Evolutionary conservation across 1,284 basidiomycete genomes (phyloP).

Genomic region (Ceratobasidium sp.): DNA sequence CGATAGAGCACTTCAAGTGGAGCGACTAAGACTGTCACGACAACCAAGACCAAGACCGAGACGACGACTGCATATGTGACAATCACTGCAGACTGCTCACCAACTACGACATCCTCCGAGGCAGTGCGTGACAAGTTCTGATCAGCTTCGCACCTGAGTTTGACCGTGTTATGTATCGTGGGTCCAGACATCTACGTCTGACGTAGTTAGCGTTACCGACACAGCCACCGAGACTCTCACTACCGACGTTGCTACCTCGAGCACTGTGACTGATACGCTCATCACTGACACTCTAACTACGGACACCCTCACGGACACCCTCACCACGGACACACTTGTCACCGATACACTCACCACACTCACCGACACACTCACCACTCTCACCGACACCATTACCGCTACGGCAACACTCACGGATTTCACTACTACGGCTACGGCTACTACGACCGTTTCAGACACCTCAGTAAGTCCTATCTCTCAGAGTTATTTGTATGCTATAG

Average conservation of each 20-base stretch:
- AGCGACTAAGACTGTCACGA: constrained; percentile 33
- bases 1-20: not conserved
- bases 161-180: not conserved
- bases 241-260: not conserved
- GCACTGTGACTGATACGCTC: not conserved
- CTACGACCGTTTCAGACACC: not conserved
- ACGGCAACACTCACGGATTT: constrained; percentile 12
- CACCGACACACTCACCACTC: not conserved
- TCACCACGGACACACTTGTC: not conserved
- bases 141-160: not conserved
- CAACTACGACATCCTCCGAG: constrained; percentile 4
- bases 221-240: not conserved
- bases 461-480: not conserved
- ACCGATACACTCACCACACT: not conserved
- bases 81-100: constrained; percentile 12
- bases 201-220: not conserved
- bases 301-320: constrained; percentile 12
- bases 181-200: constrained; percentile 11
- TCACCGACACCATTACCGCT: constrained; percentile 3
- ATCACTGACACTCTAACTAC: constrained; percentile 5
- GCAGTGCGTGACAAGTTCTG: constrained; percentile 6
- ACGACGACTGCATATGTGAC: constrained; percentile 17
- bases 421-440: not conserved
- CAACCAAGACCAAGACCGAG: constrained; percentile 32
- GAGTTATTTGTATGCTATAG: not conserved